Base-by-base conservation (phyloP, 2,329 filamentous ascomycete genomes). In the Tolypocladium tropicale region DNA sequence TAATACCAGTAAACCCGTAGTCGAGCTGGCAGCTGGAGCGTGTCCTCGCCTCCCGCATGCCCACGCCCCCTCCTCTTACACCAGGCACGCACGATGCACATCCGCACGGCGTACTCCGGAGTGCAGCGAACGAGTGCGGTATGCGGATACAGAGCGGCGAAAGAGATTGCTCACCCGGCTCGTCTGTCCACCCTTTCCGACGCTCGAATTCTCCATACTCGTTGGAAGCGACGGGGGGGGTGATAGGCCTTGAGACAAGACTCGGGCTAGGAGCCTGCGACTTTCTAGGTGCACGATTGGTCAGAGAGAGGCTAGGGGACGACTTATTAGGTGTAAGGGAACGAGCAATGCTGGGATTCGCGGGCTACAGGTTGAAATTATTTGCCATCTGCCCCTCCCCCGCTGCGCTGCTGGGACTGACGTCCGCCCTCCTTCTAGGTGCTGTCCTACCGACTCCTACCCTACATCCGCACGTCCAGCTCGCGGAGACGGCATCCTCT, bases 371-470 rank as follows among this genome's bases (percentile, higher is more conserved):
- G n/a, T n/a, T n/a, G n/a, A n/a, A n/a, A 23, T 37, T 34, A 41
- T 52, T 57, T 48, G 54, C 52, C 51, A 23, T 53, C 58, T 54
- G 56, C 56, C 58, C 56, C 58, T 58, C 58, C 58, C 58, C 58
- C 58, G 58, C 58, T 32, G 55, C 58, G 43, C 41, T 16, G 39
- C 21, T 21, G 11, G 39, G 7, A 6, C n/a, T 21, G 30, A 32
- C 36, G 14, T 3, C n/a, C 4, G 18, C 18, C 37, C 21, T n/a
- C 39, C 21, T 43, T 9, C 10, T n/a, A n/a, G n/a, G n/a, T n/a
- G n/a, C 39, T 46, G 41, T 23, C 23, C 41, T 28, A 7, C 46
- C 25, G 10, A 16, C n/a, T 9, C 25, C 46, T 49, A 30, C 25
- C 43, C 46, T 48, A n/a, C 43, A 48, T 48, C 25, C 18, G 16